Evolutionary conservation across 2,329 filamentous ascomycete species (phyloP), one percentile per base, ranked within the genome.

Genomic region (Ophiostoma fasciatum): DNA sequence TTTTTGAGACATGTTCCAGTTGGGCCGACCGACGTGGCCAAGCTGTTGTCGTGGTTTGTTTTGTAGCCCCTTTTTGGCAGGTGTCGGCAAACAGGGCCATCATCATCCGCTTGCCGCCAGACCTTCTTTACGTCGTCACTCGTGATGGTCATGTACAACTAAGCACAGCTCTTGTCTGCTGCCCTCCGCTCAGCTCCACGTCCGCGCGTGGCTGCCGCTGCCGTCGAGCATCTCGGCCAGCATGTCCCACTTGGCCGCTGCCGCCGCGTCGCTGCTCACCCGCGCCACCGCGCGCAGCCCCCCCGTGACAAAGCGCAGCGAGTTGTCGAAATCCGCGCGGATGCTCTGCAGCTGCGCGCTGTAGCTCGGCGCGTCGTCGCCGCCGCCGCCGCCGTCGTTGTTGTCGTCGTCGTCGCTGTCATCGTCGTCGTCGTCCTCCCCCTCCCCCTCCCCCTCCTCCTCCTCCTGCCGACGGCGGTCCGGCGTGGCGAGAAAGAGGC

Each of bases 231-330:
- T 81, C 54, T 93, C 83, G 1, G 81, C 83, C 41, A 94, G 53
- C 41, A 80, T 73, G 55, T 90, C 82, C 80, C 85, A 88, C 51
- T 77, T 72, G 22, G 40, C 41, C 10, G 69, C 50, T 49, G 66
- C 57, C 28, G 62, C 59, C 12, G 55, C 51, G 37, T 82, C 74
- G 20, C 74, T 74, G 32, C 80, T 78, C 23, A 78, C 80, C 46
- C 85, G 69, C 33, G 82, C 77, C 9, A 90, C 72, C 9, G 79
- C 78, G 36, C 78, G 71, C 43, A 94, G 52, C 0, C 82, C 84
- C 33, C 77, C 74, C 3, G 68, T 68, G 12, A 90, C 64, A 52
- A 93, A 93, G 0, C 68, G 61, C 20, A 85, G 49, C 32, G 80
- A 62, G 29, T 67, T 66, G 37, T 78, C 69, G 47, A 82, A 82